These are phyloP conservation scores for Penicillium nucicola DNA, from an alignment of 495 filamentous ascomycete species.

Conservation along the genomic window DNA sequence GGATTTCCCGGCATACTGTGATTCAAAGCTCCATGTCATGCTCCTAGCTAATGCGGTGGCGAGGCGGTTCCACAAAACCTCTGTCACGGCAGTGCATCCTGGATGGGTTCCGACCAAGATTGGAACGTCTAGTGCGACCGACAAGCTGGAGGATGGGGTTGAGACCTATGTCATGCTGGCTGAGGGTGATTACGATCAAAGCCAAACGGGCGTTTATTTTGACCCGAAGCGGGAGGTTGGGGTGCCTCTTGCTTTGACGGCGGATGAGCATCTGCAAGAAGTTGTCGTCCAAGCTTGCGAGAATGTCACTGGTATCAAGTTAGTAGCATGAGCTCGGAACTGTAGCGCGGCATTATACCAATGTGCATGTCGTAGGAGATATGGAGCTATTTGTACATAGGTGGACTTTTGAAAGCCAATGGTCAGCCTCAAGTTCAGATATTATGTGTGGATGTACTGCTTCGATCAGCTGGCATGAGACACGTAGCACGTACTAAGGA, in stretches of 20 bases:
- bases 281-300: slow-evolving; percentile 12
- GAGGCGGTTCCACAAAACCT: slow-evolving; percentile 9
- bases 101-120: slow-evolving; percentile 19
- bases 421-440: too few species aligned
- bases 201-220: slow-evolving; percentile 13
- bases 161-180: slow-evolving; percentile 25
- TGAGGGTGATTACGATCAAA: slow-evolving; percentile 20
- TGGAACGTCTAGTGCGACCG: slow-evolving; percentile 7
- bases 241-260: slow-evolving; percentile 8
- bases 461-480: too few species aligned
- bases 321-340: slow-evolving; percentile 12
- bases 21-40: slow-evolving; percentile 18
- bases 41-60: slow-evolving; percentile 17
- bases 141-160: slow-evolving; percentile 20
- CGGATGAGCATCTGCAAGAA: slow-evolving; percentile 12
- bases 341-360: too few species aligned
- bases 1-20: slow-evolving; percentile 20
- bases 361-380: too few species aligned
- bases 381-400: too few species aligned
- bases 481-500: too few species aligned
- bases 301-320: slow-evolving; percentile 12
- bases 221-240: slow-evolving; percentile 17
- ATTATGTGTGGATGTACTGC: too few species aligned
- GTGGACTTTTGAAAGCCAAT: too few species aligned
- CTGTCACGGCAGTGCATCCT: slow-evolving; percentile 12